Evolutionary conservation across 805 yeast genomes (phyloP).

Genomic region (Schwanniomyces sp.): DNA sequence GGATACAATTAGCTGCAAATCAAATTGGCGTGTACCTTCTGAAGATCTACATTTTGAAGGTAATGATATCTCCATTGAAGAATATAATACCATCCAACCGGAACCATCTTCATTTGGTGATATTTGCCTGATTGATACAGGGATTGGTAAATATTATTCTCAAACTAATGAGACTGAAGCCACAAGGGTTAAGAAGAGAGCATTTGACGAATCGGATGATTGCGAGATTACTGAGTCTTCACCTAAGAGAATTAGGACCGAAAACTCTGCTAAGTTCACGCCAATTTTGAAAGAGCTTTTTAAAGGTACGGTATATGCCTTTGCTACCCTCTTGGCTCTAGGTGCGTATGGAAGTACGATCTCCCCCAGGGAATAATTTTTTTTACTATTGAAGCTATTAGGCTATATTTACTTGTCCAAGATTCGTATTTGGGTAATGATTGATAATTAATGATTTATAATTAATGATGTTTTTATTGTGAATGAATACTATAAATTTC

Average conservation of each 20-base stretch:
- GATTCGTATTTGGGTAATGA: background rate
- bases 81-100: too few species aligned
- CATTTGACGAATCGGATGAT: background rate
- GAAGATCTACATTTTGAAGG: too few species aligned
- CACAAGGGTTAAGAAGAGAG: background rate
- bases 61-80: too few species aligned
- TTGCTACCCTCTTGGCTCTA: conserved; percentile 32
- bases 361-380: background rate
- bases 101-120: too few species aligned
- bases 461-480: background rate
- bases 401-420: conserved; percentile 17
- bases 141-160: background rate
- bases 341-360: conserved; percentile 34
- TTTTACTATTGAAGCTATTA: background rate
- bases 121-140: background rate
- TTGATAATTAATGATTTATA: background rate
- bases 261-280: conserved; percentile 7
- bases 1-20: too few species aligned
- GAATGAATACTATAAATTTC: background rate
- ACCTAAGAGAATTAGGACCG: conserved; percentile 12
- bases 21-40: too few species aligned
- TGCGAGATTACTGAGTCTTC: background rate
- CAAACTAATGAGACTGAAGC: background rate
- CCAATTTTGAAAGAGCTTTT: conserved; percentile 27
- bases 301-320: conserved; percentile 31